phyloP scores from a whole-genome alignment of 768 basidiomycete genomes.

The Leucosporidium creatinivorum region DNA sequence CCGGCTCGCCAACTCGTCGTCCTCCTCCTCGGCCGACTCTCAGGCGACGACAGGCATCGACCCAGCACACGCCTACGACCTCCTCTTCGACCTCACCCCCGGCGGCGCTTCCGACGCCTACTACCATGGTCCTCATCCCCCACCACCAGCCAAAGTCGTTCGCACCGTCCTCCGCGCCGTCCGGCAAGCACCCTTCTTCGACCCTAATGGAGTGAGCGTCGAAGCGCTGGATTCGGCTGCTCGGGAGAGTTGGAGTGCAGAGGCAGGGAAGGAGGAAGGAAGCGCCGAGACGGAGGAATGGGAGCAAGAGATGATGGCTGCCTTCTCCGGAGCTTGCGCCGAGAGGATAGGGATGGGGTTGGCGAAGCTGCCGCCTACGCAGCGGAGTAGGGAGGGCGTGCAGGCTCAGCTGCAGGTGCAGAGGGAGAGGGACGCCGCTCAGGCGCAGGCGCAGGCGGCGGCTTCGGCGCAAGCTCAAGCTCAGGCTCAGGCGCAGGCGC shows the following conservation, averaged over 20 bases:
- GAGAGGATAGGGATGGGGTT: slow-evolving; percentile 12
- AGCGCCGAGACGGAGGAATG: slow-evolving; percentile 20
- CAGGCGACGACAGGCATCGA: not conserved
- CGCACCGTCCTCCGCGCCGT: slow-evolving; percentile 18
- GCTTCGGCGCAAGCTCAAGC: too few species aligned
- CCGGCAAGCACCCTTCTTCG: slow-evolving; percentile 11
- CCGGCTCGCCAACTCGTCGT: not conserved
- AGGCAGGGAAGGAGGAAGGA: slow-evolving; percentile 13
- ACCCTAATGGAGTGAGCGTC: slow-evolving; percentile 20
- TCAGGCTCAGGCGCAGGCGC: too few species aligned
- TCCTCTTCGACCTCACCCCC: slow-evolving; percentile 18
- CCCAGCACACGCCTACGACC: slow-evolving; percentile 24
- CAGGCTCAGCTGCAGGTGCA: too few species aligned
- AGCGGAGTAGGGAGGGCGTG: not conserved
- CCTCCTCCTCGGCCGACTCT: too few species aligned
- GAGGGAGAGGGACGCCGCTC: not conserved
- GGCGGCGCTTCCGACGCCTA: slow-evolving; percentile 20
- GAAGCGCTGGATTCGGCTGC: slow-evolving; percentile 15
- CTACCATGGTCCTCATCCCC: slow-evolving; percentile 31
- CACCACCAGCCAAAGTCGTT: slow-evolving; percentile 24
- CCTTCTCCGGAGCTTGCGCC: slow-evolving; percentile 27
- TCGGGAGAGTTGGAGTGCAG: slow-evolving; percentile 7
- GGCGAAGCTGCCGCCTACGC: not conserved
- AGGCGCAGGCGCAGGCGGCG: too few species aligned
- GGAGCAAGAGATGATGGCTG: slow-evolving; percentile 22